Evolutionary conservation across 805 yeast genomes (phyloP), one percentile per base, ranked within the genome.

Genomic region (Metschnikowia reukaufii): DNA sequence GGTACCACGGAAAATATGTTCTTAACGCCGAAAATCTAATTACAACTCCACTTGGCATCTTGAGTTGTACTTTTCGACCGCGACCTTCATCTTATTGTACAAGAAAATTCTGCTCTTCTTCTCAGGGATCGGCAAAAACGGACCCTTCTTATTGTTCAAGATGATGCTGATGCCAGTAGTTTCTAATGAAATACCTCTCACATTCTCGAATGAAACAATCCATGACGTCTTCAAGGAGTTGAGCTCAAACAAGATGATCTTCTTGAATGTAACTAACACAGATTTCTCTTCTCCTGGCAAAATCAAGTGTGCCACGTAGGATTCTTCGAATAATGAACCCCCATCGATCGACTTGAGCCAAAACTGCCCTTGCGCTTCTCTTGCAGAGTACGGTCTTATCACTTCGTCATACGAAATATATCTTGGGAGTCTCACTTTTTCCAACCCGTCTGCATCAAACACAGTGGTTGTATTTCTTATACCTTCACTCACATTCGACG

Each of bases 291-390:
- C 86, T 6, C 96, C 95, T 1, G 95, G 84, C 38, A 91, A 71
- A 16, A 88, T 78, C 50, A 87, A 79, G 65, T 94, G 98, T 0
- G 97, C 96, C 45, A 94, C 70, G 59, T 94, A 94, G 17, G 72
- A 70, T 57, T 94, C 97, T 40, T 74, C 72, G 55, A 80, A 77
- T 59, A 72, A 88, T 29, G 78, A 69, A 1, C 97, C 97, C 36
- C 95, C 96, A 58, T 86, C 86, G 18, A 88, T 80, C 6, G 82
- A 74, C 66, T 88, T 91, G 50, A 94, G 73, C 94, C 97, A 88
- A 59, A 77, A 86, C 63, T 92, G 97, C 6, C 99, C 99, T 56
- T 90, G 94, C 0, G 98, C 86, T 53, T 89, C 97, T 46, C 95
- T 74, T 50, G 81, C 81, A 19, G 84, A 78, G 63, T 78, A 94